Conservation (phyloP, 1,284 basidiomycete genomes). For the Xerocomus minutiporus region DNA sequence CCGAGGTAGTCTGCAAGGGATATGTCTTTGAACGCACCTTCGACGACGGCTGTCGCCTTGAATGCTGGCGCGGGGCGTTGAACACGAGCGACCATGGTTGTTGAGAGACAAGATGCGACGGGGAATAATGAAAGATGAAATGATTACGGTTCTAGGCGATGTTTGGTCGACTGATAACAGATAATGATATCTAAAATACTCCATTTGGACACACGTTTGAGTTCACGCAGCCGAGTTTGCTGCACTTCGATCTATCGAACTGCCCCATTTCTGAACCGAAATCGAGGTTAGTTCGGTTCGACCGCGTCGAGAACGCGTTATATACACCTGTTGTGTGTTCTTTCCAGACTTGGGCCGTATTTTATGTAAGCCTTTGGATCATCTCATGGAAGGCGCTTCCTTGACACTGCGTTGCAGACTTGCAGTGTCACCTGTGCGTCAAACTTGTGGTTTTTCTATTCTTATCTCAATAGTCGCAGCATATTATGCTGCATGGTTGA, state of each 20-base stretch:
- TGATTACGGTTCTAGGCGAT: background rate
- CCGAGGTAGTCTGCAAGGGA: slow-evolving; percentile 70
- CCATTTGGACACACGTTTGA: background rate
- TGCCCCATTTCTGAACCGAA: background rate
- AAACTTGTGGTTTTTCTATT: no score
- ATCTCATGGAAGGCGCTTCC: no score
- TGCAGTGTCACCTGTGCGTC: no score
- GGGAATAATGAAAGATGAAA: background rate
- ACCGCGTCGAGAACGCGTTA: background rate
- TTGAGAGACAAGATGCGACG: background rate
- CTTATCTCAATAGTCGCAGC: background rate
- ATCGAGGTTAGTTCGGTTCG: background rate
- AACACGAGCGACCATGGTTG: slow-evolving; percentile 61
- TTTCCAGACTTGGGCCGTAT: background rate
- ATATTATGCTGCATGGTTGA: background rate
- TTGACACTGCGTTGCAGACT: no score
- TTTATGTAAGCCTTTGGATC: no score
- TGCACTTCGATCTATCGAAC: background rate
- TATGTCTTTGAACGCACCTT: slow-evolving; percentile 73
- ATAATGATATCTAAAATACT: background rate
- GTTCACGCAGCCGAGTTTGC: background rate
- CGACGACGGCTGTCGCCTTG: slow-evolving; percentile 69
- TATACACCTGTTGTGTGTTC: background rate
- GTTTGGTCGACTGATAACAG: background rate
- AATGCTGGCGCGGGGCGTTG: slow-evolving; percentile 78